Evolutionary conservation across 768 basidiomycete genomes (phyloP).

Genomic region (Tricholoma sp.): DNA sequence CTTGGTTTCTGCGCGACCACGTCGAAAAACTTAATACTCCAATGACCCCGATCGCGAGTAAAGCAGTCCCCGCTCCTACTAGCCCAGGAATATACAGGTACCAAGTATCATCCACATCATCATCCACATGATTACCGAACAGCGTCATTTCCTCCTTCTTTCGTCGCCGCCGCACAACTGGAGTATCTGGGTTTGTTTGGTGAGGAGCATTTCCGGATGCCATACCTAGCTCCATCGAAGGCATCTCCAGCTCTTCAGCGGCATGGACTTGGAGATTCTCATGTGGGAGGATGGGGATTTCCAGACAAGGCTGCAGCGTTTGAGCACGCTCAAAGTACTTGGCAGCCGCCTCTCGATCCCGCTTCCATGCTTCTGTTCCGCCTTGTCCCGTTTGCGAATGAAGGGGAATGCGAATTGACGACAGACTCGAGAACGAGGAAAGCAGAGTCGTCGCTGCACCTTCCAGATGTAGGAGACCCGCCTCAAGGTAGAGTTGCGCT

Average conservation of each 20-base stretch:
- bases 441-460: conserved; percentile 71
- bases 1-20: conserved; percentile 64
- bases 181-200: conserved; percentile 30
- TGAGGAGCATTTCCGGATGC: conserved; percentile 28
- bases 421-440: conserved; percentile 70
- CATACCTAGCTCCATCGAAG: conserved; percentile 49
- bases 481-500: conserved; percentile 73
- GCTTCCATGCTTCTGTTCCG: conserved; percentile 68
- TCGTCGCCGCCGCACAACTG: conserved; percentile 41
- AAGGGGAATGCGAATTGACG: conserved; percentile 67
- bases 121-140: conserved; percentile 36
- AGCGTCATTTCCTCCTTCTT: conserved; percentile 54
- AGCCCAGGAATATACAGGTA: conserved; percentile 75
- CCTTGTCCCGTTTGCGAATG: conserved; percentile 46
- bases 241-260: conserved; percentile 57
- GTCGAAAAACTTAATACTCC: conserved; percentile 73
- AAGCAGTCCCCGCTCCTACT: conserved; percentile 79
- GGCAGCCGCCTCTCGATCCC: conserved; percentile 66
- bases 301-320: conserved; percentile 52
- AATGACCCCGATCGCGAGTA: conserved; percentile 74
- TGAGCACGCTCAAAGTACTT: conserved; percentile 71
- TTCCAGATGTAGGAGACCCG: conserved; percentile 77
- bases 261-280: conserved; percentile 22
- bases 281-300: conserved; percentile 62
- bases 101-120: conserved; percentile 70